Base-by-base conservation (phyloP, 2,329 filamentous ascomycete genomes). In the Trichoderma sp. region DNA sequence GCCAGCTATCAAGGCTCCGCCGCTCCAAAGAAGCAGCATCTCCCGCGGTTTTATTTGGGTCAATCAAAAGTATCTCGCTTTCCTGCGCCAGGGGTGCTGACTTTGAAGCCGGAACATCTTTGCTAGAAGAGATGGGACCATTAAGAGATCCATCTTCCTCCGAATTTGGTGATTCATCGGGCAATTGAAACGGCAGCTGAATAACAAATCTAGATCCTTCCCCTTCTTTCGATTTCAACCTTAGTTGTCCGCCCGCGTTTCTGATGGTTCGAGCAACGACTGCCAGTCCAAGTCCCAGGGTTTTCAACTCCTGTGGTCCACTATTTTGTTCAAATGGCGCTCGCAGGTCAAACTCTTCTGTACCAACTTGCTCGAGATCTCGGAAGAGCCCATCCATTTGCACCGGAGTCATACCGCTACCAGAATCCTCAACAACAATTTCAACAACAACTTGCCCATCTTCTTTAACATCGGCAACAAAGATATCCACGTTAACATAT, bases 201-300 rank as follows among this genome's bases (percentile, higher is more conserved):
- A 97, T 88, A 23, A 94, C 90, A 74, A 97, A 97, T 67, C 92
- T 87, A 20, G 94, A 95, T 0, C 95, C 94, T 76, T 91, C 92
- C 2, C 92, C 92, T 78, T 92, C 88, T 76, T 96, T 93, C 0
- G 94, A 97, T 76, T 94, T 95, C 1, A 97, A 82, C 2, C 93
- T 89, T 34, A 97, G 81, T 77, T 97, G 94, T 0, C 94, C 95
- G 72, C 95, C 91, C 93, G 97, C 96, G 77, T 94, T 97, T n/a
- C 91, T 88, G 36, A 97, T 86, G 43, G 94, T 93, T 47, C 94
- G 89, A 17, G 93, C 92, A n/a, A 97, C 94, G 13, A 97, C 86
- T 0, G 94, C 94, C n/a, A 97, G 85, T 0, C 94, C 95, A 11
- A 97, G 86, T 0, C 95, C 95, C 1, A 97, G 81, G 0, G 90